Conservation (phyloP, 257 asterid genomes). For the Nicotiana paniculata region DNA sequence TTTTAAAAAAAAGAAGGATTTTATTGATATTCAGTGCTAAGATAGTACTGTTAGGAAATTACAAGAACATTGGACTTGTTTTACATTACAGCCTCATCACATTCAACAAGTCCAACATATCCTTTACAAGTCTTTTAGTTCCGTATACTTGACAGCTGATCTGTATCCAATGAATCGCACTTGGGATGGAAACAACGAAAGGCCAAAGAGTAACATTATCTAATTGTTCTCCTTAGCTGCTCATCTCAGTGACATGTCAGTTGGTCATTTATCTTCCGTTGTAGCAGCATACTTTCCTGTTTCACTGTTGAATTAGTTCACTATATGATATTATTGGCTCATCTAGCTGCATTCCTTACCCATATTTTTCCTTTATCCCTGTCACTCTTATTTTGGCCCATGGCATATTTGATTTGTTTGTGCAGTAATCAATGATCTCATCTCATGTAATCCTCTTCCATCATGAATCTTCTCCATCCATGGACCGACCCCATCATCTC, state of each 20-base stretch:
- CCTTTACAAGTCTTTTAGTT: not conserved
- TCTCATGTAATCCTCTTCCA: not conserved
- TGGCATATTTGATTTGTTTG: not conserved
- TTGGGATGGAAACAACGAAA: not conserved
- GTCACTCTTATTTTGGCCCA: not conserved
- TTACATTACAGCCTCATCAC: too few species aligned
- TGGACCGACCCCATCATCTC: too few species aligned
- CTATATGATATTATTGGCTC: not conserved
- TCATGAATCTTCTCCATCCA: not conserved
- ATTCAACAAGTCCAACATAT: not conserved
- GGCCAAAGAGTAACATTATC: not conserved
- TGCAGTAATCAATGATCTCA: not conserved
- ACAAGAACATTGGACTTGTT: too few species aligned
- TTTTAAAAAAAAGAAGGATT: too few species aligned
- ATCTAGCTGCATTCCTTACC: not conserved
- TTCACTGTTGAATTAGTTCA: not conserved
- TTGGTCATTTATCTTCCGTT: not conserved
- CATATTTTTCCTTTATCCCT: not conserved
- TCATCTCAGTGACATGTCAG: not conserved
- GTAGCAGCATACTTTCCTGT: not conserved
- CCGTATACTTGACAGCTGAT: not conserved
- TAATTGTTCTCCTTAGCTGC: not conserved
- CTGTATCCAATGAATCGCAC: constrained; percentile 2
- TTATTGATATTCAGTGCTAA: too few species aligned
- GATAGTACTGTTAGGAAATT: too few species aligned